These are phyloP conservation scores for Henckelia pumila DNA, from an alignment of 257 asterid species.

Conservation along the genomic window DNA sequence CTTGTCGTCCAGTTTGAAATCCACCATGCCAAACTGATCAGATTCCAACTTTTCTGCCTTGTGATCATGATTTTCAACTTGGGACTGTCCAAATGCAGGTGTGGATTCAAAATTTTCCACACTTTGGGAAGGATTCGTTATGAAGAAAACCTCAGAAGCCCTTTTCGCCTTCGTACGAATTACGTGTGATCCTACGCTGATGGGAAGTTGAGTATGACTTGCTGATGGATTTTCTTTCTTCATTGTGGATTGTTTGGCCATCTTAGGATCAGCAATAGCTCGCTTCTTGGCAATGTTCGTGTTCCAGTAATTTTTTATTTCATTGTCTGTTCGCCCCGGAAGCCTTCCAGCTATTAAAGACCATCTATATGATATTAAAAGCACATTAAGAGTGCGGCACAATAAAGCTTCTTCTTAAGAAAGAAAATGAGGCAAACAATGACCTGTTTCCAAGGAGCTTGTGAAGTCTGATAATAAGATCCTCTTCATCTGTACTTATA, in stretches of 20 bases:
- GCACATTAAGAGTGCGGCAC: neutral
- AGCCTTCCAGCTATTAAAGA: neutral
- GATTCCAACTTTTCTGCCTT: neutral
- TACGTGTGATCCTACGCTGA: neutral
- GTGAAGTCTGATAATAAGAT: neutral
- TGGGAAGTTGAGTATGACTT: neutral
- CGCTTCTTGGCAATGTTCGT: neutral
- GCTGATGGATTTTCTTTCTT: neutral
- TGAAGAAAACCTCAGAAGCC: neutral
- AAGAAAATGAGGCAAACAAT: neutral
- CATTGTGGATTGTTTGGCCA: neutral
- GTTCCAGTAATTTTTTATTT: constrained; percentile 1
- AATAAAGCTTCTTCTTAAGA: neutral
- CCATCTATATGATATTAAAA: neutral
- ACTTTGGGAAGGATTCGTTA: neutral
- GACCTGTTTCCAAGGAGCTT: neutral
- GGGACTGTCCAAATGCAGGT: neutral
- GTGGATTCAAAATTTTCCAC: neutral
- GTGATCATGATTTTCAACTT: neutral
- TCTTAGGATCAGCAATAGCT: neutral
- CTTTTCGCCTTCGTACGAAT: neutral
- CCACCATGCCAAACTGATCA: neutral
- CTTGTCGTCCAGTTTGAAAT: neutral
- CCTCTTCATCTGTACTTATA: neutral
- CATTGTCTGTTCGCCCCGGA: neutral